Evolutionary conservation across 371 early-diverging fungal species (phyloP).

Genomic region (Mortierella sp.): DNA sequence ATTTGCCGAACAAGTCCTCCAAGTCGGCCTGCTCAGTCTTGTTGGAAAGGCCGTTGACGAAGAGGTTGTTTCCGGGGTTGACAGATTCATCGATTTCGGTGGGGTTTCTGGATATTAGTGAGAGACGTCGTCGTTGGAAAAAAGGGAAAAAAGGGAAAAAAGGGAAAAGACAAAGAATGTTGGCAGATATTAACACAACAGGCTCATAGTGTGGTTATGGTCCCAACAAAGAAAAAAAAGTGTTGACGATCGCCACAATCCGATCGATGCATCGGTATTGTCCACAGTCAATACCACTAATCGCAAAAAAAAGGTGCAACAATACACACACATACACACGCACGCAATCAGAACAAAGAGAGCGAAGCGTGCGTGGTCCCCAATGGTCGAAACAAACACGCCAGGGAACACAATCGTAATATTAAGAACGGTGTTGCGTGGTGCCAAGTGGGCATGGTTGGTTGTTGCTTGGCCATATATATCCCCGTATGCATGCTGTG

Average conservation of each 20-base stretch:
- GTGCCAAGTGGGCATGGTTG: neutral
- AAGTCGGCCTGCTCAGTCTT: slow-evolving; percentile 76
- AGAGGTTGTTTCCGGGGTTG: slow-evolving; percentile 87
- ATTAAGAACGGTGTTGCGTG: neutral
- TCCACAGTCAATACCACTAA: too few relatives aligned
- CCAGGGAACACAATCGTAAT: neutral
- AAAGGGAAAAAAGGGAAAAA: neutral
- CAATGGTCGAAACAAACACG: neutral
- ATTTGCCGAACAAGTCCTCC: slow-evolving; percentile 81
- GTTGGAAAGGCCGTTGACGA: slow-evolving; percentile 79
- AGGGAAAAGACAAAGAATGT: slow-evolving; percentile 2
- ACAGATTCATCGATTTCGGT: slow-evolving; percentile 58
- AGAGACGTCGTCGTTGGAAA: neutral
- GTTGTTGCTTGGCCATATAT: neutral
- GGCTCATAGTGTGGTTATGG: neutral
- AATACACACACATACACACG: neutral
- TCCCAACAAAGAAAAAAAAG: neutral
- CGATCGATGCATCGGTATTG: neutral
- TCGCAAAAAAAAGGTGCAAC: neutral
- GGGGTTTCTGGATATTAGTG: slow-evolving; percentile 22
- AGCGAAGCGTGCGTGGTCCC: neutral
- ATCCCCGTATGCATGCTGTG: neutral
- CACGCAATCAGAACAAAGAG: neutral
- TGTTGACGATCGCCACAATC: neutral
- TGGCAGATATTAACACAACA: neutral